Evolutionary conservation across 306 rosid species (phyloP).

Genomic region (Nissolia schottii): DNA sequence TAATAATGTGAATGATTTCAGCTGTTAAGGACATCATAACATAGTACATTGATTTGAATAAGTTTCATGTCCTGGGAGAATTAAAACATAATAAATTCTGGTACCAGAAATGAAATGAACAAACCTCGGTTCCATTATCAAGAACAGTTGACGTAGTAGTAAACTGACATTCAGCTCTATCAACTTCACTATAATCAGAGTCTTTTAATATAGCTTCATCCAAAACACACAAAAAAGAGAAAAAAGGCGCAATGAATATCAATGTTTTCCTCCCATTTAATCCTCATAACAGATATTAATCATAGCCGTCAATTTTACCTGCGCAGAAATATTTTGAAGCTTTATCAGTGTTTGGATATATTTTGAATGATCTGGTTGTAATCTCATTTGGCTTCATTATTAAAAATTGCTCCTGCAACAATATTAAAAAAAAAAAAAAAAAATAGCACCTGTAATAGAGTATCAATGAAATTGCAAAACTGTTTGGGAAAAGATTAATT

Average conservation of each 20-base stretch:
- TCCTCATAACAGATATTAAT: background rate
- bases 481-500: background rate
- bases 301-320: conserved; percentile 45
- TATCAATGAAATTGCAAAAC: background rate
- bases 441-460: background rate
- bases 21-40: background rate
- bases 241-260: background rate
- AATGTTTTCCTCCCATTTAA: background rate
- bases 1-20: background rate
- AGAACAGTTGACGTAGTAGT: conserved; percentile 73
- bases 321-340: conserved; percentile 84
- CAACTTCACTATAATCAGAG: conserved; percentile 80
- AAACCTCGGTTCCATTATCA: conserved; percentile 87
- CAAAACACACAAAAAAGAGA: background rate
- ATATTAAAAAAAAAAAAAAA: background rate
- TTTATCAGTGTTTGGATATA: conserved; percentile 74
- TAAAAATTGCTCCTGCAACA: conserved; percentile 74
- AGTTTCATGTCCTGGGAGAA: background rate
- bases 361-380: conserved; percentile 59
- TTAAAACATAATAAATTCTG: background rate
- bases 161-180: conserved; percentile 95
- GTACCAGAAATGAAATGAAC: conserved; percentile 15
- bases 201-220: conserved; percentile 84
- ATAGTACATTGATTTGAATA: background rate
- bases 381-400: conserved; percentile 84